Evolutionary conservation across 495 filamentous ascomycete species (phyloP).

Genomic region (Aspergillus panamensis): DNA sequence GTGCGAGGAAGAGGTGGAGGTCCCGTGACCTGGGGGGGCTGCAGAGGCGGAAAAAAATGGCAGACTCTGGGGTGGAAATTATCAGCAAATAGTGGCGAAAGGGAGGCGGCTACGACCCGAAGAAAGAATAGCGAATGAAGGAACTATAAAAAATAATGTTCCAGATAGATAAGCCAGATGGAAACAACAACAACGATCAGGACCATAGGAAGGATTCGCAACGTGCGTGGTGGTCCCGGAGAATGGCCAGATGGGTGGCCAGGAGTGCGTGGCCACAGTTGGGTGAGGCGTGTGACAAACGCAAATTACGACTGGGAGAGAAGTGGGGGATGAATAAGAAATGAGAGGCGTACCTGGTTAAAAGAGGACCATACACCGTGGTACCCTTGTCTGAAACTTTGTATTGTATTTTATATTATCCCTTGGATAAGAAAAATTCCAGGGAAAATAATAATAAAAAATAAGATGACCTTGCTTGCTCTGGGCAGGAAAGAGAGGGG

Average conservation of each 20-base stretch:
- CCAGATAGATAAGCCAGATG: constrained; percentile 21
- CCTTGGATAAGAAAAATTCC: constrained; percentile 2
- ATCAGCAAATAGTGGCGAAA: constrained; percentile 24
- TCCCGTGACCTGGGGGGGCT: constrained; percentile 38
- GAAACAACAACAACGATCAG: constrained; percentile 20
- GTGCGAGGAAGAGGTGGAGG: constrained; percentile 22
- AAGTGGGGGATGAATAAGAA: constrained; percentile 13
- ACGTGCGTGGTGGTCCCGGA: constrained; percentile 24
- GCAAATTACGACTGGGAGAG: constrained; percentile 12
- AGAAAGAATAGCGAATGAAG: constrained; percentile 1
- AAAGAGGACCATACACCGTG: constrained; percentile 16
- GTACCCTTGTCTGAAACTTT: constrained; percentile 12
- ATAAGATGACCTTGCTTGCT: constrained; percentile 6
- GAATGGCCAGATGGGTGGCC: constrained; percentile 22
- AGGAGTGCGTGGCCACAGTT: constrained; percentile 42
- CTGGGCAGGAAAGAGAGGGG: constrained; percentile 12
- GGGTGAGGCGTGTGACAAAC: constrained; percentile 19
- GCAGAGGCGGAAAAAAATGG: constrained; percentile 24
- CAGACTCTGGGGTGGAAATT: constrained; percentile 8
- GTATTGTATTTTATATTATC: constrained; percentile 24
- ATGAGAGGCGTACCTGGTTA: constrained; percentile 18
- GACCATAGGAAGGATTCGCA: constrained; percentile 11
- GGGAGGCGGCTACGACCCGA: constrained; percentile 14
- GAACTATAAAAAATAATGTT: constrained; percentile 20
- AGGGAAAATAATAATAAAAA: not conserved